Percentiles rank a stretch among this genome's conserved stretches.
phyloP scores from a whole-genome alignment of 2,329 filamentous ascomycete species.

The Geosmithia flava region DNA sequence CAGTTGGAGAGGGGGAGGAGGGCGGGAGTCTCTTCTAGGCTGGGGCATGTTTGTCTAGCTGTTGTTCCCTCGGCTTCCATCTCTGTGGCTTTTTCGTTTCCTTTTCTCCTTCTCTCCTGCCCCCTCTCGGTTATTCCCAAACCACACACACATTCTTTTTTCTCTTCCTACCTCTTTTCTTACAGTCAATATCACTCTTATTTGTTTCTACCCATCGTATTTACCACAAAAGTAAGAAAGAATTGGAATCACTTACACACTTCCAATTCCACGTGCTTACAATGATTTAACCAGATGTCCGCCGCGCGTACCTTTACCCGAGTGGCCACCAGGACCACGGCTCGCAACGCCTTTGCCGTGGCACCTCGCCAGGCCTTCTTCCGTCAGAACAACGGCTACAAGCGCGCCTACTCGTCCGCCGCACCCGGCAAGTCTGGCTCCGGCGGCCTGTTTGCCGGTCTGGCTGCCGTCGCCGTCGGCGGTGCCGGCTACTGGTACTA shows the following conservation, averaged over 20 bases:
- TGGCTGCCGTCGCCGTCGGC: slow-evolving; percentile 43
- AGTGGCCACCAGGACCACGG: slow-evolving; percentile 44
- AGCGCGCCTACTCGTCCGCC: slow-evolving; percentile 70
- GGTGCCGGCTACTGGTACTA: slow-evolving; percentile 56
- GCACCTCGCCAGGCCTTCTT: slow-evolving; percentile 61
- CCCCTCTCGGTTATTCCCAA: too few species aligned
- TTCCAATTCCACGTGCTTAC: neutral
- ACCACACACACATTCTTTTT: too few species aligned
- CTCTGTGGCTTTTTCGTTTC: too few species aligned
- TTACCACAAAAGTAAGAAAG: too few species aligned
- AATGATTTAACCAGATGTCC: slow-evolving; percentile 15
- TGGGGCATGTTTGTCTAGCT: too few species aligned
- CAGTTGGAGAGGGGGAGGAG: too few species aligned
- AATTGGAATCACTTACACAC: neutral
- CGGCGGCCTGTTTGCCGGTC: slow-evolving; percentile 43
- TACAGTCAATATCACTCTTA: too few species aligned
- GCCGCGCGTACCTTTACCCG: slow-evolving; percentile 43
- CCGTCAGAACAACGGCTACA: slow-evolving; percentile 41
- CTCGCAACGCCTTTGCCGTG: slow-evolving; percentile 44
- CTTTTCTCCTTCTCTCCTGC: too few species aligned
- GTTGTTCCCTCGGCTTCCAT: too few species aligned
- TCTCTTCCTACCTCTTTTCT: too few species aligned
- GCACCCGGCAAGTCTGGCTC: slow-evolving; percentile 37
- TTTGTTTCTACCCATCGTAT: too few species aligned
- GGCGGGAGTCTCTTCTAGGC: too few species aligned